Evolutionary conservation across 1,284 basidiomycete species (phyloP), one percentile per base, ranked within the genome.

Genomic region (Psilocybe mexicana): DNA sequence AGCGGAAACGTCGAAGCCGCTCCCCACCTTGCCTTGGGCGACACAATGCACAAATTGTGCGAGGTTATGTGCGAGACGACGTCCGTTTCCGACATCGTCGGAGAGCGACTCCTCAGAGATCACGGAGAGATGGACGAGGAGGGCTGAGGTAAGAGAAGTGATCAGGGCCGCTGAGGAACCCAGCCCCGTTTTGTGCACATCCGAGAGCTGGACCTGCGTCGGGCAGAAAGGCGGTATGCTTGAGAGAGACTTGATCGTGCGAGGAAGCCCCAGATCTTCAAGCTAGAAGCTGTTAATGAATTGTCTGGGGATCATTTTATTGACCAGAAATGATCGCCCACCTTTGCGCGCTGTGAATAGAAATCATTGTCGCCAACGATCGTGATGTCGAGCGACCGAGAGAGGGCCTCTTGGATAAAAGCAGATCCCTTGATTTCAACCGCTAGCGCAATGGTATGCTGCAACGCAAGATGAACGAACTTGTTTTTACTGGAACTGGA

Each of bases 11-110:
- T 99, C 97, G 74, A 99, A 99, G 0, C 97, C 97, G 64, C 91
- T 94, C 38, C 97, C 97, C 12, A 99, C 88, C 74, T 99, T 99
- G 45, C 97, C 97, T 74, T 99, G 97, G 0, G 97, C 97, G 28
- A 95, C 81, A 67, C 96, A 98, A 72, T 99, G 97, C 3, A 94
- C 87, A 65, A 92, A 96, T 72, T 99, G 97, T 0, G 96, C 88
- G n/a, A 93, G 81, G 67, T 97, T 96, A 75, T 99, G 97, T 0
- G 94, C 87, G 14, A 94, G 78, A 24, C 76, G 74, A 55, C 84
- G 76, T 2, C 82, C 85, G 12, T 77, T 73, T 64, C 75, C 75
- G 50, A 74, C 65, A 12, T 74, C 73, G 23, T 73, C 69, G 10
- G 70, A 66, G 57, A 88, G 79, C 1, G 82, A 74, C 52, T 77